A percentile compares a stretch with the other conserved stretches of the same genome.
Conservation (phyloP, 768 basidiomycete genomes). For the Rhodosporidiobolus sp. region DNA sequence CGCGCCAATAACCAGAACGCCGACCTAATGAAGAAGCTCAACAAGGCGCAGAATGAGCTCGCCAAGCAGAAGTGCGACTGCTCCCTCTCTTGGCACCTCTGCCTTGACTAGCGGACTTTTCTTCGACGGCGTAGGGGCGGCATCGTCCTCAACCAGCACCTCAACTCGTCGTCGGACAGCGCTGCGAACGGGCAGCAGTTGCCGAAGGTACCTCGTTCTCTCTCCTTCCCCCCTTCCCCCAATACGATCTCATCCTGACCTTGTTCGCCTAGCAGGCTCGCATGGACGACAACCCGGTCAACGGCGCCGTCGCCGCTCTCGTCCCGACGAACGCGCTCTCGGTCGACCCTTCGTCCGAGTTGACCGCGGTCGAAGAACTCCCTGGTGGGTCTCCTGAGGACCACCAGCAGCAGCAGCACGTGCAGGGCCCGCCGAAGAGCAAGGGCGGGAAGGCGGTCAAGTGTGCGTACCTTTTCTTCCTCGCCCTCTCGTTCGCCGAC, state of each 20-base stretch:
- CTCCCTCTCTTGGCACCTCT: no score
- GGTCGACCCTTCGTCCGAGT: neutral
- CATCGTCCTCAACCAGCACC: neutral
- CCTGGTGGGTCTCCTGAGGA: neutral
- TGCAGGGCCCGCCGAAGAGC: neutral
- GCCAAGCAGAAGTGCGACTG: conserved; percentile 13
- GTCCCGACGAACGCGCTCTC: neutral
- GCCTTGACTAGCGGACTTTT: neutral
- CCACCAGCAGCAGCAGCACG: no score
- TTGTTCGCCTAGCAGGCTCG: neutral
- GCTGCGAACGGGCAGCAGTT: neutral
- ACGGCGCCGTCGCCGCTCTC: neutral
- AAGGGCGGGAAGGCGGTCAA: neutral
- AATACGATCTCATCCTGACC: neutral
- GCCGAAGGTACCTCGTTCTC: neutral
- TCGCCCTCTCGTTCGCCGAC: neutral
- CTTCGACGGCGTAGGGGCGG: neutral
- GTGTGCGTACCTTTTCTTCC: neutral
- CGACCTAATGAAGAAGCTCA: conserved; percentile 4
- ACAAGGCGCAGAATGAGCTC: conserved; percentile 8
- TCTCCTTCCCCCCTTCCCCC: no score
- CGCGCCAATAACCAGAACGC: conserved; percentile 2
- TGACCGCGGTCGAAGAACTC: neutral
- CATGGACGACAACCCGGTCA: neutral
- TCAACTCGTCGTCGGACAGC: conserved; percentile 1